Conservation (phyloP, 2,329 filamentous ascomycete species). For the Laburnicola sp. region DNA sequence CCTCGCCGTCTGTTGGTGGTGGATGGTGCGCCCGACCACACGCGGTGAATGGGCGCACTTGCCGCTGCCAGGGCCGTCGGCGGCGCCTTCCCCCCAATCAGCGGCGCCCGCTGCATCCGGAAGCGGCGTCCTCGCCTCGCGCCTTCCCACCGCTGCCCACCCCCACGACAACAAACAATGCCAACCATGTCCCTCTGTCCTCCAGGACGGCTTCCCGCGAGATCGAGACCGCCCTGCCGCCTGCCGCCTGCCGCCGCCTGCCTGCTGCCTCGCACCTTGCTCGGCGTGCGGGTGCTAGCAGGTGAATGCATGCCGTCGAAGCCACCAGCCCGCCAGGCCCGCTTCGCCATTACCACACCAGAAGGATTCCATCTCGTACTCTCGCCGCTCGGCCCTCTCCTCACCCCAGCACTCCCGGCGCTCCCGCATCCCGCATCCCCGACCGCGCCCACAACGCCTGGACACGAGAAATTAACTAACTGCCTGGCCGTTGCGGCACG, state of each 20-base stretch:
- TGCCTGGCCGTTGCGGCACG: background rate
- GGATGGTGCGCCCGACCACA: background rate
- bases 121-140: background rate
- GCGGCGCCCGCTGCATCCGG: background rate
- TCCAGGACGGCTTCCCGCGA: background rate
- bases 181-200: no score
- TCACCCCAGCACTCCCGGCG: background rate
- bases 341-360: background rate
- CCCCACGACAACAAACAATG: background rate
- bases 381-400: background rate
- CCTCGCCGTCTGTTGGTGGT: background rate
- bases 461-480: background rate
- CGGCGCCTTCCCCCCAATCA: background rate
- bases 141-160: background rate
- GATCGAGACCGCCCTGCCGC: no score
- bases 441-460: background rate
- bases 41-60: background rate
- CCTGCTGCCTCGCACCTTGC: no score
- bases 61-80: background rate
- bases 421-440: background rate
- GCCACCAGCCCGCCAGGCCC: background rate
- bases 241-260: no score
- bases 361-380: no score
- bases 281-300: no score
- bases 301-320: no score